Evolutionary conservation across 1,139 yeast species (phyloP).

Genomic region (Pichia sp.): DNA sequence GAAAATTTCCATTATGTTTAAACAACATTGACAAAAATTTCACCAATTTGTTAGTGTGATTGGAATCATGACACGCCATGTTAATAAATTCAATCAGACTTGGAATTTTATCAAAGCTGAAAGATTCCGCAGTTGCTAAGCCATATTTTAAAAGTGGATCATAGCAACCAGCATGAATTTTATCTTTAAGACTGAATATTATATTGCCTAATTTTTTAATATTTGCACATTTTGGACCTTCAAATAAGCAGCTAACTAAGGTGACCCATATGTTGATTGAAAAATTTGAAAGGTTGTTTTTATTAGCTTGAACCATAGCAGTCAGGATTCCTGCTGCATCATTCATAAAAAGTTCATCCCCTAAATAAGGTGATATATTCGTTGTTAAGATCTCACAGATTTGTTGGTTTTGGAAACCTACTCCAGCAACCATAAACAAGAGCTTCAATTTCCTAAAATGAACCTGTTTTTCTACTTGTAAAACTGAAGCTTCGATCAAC

Average conservation of each 20-base stretch:
- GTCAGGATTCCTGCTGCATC: constrained; percentile 28
- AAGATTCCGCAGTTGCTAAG: background rate
- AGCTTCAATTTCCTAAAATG: constrained; percentile 38
- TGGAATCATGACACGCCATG: background rate
- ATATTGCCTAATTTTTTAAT: background rate
- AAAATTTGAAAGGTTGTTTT: background rate
- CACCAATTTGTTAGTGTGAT: constrained; percentile 1
- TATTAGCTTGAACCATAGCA: constrained; percentile 12
- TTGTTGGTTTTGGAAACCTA: constrained; percentile 15
- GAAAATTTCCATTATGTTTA: background rate
- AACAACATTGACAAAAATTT: constrained; percentile 11
- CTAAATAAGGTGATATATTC: constrained; percentile 26
- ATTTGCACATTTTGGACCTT: background rate
- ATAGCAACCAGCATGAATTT: background rate
- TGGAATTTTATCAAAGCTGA: background rate
- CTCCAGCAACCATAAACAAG: constrained; percentile 31
- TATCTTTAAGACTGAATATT: background rate
- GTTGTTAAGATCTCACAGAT: constrained; percentile 27
- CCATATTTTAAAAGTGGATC: constrained; percentile 3
- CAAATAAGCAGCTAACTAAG: background rate
- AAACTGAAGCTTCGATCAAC: constrained; percentile 24
- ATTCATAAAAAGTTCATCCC: constrained; percentile 18
- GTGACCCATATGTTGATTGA: background rate
- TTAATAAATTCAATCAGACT: constrained; percentile 6
- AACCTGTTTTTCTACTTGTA: constrained; percentile 26